Evolutionary conservation across 1,284 basidiomycete genomes (phyloP).

Genomic region (Cronartium ribicola): DNA sequence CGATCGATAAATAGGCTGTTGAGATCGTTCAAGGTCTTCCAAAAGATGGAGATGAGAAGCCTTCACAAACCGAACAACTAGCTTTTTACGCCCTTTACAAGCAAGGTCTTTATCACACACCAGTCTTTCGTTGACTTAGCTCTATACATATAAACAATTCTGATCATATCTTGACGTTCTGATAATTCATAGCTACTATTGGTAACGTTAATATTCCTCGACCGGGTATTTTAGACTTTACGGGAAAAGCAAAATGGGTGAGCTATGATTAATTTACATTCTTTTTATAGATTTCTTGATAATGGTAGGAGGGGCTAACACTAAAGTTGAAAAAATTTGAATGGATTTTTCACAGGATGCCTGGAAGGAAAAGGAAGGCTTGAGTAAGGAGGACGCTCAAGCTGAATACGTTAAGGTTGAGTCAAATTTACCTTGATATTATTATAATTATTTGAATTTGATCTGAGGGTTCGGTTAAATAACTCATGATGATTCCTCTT

Average conservation of each 20-base stretch:
- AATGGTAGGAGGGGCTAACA: too few relatives aligned
- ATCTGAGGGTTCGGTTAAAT: too few relatives aligned
- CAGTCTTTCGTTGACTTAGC: not conserved
- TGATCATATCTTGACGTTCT: not conserved
- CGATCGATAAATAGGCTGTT: slow-evolving; percentile 33
- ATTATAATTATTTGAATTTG: not conserved
- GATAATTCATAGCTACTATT: slow-evolving; percentile 19
- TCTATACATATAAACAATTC: not conserved
- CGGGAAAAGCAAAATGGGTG: slow-evolving; percentile 37
- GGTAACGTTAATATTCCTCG: slow-evolving; percentile 29
- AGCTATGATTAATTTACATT: not conserved
- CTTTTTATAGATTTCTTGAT: too few relatives aligned
- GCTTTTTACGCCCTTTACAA: slow-evolving; percentile 32
- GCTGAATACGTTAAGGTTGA: slow-evolving; percentile 25
- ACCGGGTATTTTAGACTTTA: slow-evolving; percentile 31
- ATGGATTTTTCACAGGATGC: slow-evolving; percentile 15
- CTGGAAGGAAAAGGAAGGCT: slow-evolving; percentile 25
- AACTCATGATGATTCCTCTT: not conserved
- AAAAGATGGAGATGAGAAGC: slow-evolving; percentile 74
- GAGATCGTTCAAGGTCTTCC: slow-evolving; percentile 58
- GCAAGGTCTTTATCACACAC: slow-evolving; percentile 6
- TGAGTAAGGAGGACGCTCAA: slow-evolving; percentile 26
- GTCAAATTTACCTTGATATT: not conserved
- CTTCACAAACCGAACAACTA: slow-evolving; percentile 60
- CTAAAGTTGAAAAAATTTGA: too few relatives aligned